Conservation (phyloP, 2,329 filamentous ascomycete genomes). For the Sporothrix sp. region DNA sequence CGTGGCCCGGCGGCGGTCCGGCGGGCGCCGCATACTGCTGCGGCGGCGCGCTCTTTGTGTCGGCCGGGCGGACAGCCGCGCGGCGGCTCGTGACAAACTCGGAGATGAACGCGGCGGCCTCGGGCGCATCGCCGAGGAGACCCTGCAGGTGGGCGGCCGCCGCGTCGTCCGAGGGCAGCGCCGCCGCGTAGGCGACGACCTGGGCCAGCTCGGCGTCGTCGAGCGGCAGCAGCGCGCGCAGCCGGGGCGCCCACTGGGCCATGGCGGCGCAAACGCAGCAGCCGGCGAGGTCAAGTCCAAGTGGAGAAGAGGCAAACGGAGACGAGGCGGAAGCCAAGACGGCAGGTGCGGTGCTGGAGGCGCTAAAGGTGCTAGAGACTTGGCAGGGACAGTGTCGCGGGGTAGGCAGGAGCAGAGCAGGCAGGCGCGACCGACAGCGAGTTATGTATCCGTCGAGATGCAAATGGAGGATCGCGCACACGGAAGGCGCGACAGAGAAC, state of each 20-base stretch:
- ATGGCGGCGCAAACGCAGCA: not conserved
- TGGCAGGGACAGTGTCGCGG: not conserved
- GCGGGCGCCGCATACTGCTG: not conserved
- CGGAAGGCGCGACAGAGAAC: no score
- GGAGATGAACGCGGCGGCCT: slow-evolving; percentile 7
- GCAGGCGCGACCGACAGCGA: no score
- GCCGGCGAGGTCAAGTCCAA: not conserved
- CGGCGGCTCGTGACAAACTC: slow-evolving; percentile 6
- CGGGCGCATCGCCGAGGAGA: slow-evolving; percentile 9
- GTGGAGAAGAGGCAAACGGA: not conserved
- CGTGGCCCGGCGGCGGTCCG: not conserved
- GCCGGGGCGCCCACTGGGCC: not conserved
- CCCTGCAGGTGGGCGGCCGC: slow-evolving; percentile 3
- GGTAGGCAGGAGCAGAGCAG: no score
- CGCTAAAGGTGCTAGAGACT: not conserved
- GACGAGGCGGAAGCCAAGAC: not conserved
- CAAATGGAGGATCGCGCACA: no score
- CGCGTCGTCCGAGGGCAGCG: slow-evolving; percentile 3
- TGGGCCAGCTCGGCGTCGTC: slow-evolving; percentile 9
- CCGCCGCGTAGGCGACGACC: slow-evolving; percentile 3
- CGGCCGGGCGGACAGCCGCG: not conserved
- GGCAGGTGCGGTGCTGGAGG: not conserved
- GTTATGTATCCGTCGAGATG: no score
- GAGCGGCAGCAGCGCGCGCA: slow-evolving; percentile 12
- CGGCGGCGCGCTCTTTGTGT: not conserved